Evolutionary conservation across 352 stramenopile genomes (phyloP), one percentile per base, ranked within the genome.

Genomic region (Pelagophyceae sp.): DNA sequence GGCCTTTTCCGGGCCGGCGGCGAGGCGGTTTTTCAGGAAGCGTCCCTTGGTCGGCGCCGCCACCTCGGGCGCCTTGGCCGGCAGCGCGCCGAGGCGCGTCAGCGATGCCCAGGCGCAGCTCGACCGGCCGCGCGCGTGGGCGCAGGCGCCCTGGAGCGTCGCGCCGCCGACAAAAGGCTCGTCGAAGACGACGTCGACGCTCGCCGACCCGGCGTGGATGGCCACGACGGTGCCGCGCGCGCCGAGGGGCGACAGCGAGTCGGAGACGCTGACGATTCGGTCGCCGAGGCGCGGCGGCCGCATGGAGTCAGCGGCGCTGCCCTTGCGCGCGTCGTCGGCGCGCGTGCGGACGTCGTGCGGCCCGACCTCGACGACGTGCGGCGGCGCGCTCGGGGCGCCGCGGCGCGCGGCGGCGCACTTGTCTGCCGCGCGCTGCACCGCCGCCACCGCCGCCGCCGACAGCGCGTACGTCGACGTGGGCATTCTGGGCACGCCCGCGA

Each of bases 181-280:
- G 80, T 96, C 90, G 82, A 99, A 98, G 2, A 99, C 89, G 38
- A 99, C 93, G 82, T 99, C 96, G 20, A 99, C 95, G 80, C 93
- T 98, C 72, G 91, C 93, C 76, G 90, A 98, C 25, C 77, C 80
- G 63, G 84, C 79, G 82, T 99, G 96, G 25, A 96, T 96, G 3
- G 92, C 93, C 76, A 99, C 92, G 70, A 99, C 94, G 29, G 95
- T 98, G n/a, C 96, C 96, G 77, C 93, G 89, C 32, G 95, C 88
- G 29, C 96, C 96, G 82, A 99, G 98, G 3, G 96, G 96, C 33
- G 98, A 93, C 58, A 92, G 93, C 75, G 89, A 91, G 1, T 90
- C 93, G 65, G 87, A 95, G 35, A 99, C 90, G 5, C 15, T 37
- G 45, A 98, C 95, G 72, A 99, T 89, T n/a, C 96, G 91, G 80